Base-by-base conservation (phyloP, 2,329 filamentous ascomycete species). In the Didymella segeticola region DNA sequence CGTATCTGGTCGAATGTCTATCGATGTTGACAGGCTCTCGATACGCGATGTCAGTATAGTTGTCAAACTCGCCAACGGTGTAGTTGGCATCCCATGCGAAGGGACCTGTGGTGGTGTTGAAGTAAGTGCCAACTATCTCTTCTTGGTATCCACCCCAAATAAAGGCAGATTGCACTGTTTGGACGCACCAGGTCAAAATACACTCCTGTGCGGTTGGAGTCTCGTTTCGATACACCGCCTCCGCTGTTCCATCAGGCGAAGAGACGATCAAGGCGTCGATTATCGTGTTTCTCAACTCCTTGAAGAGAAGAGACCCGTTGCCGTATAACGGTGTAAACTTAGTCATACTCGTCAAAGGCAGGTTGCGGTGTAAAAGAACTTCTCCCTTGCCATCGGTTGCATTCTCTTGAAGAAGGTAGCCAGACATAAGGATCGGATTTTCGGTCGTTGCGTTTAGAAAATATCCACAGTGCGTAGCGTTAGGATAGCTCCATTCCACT, bases 141-240 rank as follows among this genome's bases (percentile, higher is more conserved):
- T 66, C 64, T 14, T 43, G 14, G 19, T 69, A 67, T 0, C 14
- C 33, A 1, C 50, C 65, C n/a, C 11, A 36, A 8, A 12, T n/a
- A 11, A 62, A 70, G 0, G 57, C 53, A 2, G 65, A 68, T 4
- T 47, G 19, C 1, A 70, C 43, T 2, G 31, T 56, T 23, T 66
- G 57, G 6, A 68, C 60, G 30, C 66, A 71, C 63, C 62, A 70
- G 3, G 56, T 48, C 1, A 69, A 20, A 0, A 66, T 15, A 22
- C 67, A 69, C 39, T 70, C 67, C 0, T 63, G 60, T 0, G 55
- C 55, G 1, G 57, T 9, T 1, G 66, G 64, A 38, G 39, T 5
- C n/a, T 54, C 43, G 1, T 56, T 47, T 1, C 37, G 37, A 17
- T 56, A 58, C 1, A 65, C 58, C n/a, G 33, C 4, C 10, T 37